phyloP scores from a whole-genome alignment of 805 yeast genomes.

The Metschnikowia picachoensis region DNA sequence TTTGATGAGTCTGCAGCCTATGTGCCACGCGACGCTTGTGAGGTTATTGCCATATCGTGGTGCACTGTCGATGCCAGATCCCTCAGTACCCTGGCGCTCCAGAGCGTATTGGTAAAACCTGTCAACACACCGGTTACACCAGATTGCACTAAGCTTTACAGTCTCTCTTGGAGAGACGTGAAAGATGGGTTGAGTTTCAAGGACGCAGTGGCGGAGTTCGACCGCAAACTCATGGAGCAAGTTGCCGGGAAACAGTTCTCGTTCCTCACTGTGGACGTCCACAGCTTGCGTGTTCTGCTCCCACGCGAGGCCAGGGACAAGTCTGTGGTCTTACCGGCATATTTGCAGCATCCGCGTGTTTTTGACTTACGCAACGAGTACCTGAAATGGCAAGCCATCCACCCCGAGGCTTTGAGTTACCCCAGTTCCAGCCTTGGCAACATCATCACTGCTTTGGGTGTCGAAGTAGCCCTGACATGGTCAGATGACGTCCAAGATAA shows the following conservation, averaged over 20 bases:
- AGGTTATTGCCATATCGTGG: constrained; percentile 69
- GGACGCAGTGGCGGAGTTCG: constrained; percentile 58
- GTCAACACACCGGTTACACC: constrained; percentile 64
- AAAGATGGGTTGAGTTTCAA: constrained; percentile 55
- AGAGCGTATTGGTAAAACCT: constrained; percentile 54
- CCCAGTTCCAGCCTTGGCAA: constrained; percentile 34
- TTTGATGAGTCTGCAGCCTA: constrained; percentile 60
- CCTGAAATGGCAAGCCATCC: constrained; percentile 59
- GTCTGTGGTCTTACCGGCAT: constrained; percentile 65
- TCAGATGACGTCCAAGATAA: constrained; percentile 36
- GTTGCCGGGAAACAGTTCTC: constrained; percentile 50
- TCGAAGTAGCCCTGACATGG: constrained; percentile 31
- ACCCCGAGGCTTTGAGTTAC: constrained; percentile 47
- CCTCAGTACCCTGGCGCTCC: constrained; percentile 40
- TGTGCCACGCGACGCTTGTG: constrained; percentile 63
- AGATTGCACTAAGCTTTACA: constrained; percentile 46
- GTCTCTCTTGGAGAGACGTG: constrained; percentile 59
- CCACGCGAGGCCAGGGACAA: constrained; percentile 81
- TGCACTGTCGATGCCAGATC: constrained; percentile 52
- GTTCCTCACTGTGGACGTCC: constrained; percentile 62
- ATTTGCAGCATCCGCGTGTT: constrained; percentile 68
- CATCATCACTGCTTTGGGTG: constrained; percentile 47
- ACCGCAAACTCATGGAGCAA: constrained; percentile 44
- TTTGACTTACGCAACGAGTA: constrained; percentile 77
- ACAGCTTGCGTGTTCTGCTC: constrained; percentile 73